phyloP scores from a whole-genome alignment of 441 rosid genomes.

The Aquilaria agallochum region DNA sequence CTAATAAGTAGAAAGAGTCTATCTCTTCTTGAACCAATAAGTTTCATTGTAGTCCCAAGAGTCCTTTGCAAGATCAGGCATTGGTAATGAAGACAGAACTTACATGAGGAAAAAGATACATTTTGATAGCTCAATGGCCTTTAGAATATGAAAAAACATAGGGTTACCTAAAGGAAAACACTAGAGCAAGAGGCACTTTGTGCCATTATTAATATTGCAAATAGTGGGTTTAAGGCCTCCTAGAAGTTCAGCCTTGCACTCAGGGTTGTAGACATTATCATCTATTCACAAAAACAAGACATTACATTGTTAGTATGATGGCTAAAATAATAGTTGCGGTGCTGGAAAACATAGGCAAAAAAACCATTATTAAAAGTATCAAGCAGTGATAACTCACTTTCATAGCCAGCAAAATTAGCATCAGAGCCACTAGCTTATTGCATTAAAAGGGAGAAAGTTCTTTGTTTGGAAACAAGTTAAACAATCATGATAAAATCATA shows the following conservation, averaged over 20 bases:
- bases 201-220: conserved; percentile 1
- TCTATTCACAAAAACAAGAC: conserved; percentile 41
- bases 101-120: conserved; percentile 18
- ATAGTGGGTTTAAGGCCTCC: conserved; percentile 28
- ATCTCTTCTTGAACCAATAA: conserved; percentile 46
- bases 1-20: conserved; percentile 55
- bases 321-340: neutral
- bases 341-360: neutral
- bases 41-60: conserved; percentile 48
- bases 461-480: conserved; percentile 1
- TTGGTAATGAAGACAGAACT: conserved; percentile 11
- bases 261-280: conserved; percentile 69
- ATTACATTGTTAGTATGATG: neutral
- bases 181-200: conserved; percentile 1
- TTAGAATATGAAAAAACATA: conserved; percentile 23
- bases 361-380: neutral
- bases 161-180: conserved; percentile 6
- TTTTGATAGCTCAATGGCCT: conserved; percentile 19
- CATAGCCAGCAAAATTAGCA: conserved; percentile 45
- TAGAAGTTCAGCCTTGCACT: conserved; percentile 59
- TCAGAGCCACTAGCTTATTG: conserved; percentile 35
- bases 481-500: neutral
- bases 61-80: conserved; percentile 35
- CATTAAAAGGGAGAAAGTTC: conserved; percentile 11
- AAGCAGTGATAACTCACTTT: conserved; percentile 29